Evolutionary conservation across 139 green algal species (phyloP).

Genomic region (Coelastrella sp.): DNA sequence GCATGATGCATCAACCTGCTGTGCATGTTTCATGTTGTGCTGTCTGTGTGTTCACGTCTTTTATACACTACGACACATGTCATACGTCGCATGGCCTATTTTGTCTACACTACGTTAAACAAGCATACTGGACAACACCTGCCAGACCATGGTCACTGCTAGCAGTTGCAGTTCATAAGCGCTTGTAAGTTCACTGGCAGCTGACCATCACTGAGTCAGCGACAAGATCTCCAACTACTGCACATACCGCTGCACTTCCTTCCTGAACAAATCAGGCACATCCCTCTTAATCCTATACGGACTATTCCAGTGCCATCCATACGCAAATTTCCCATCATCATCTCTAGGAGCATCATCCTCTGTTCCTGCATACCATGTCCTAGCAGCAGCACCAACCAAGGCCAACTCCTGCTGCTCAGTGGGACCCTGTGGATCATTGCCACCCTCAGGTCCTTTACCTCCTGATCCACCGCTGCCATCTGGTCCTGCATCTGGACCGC

Average conservation of each 20-base stretch:
- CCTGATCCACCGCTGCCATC: neutral
- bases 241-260: conserved; percentile 64
- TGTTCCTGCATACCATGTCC: conserved; percentile 66
- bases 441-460: neutral
- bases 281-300: conserved; percentile 60
- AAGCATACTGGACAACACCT: no score
- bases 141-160: no score
- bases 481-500: neutral
- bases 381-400: conserved; percentile 44
- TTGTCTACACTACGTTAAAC: no score
- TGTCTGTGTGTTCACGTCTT: no score
- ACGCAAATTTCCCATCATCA: conserved; percentile 48
- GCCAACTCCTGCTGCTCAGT: neutral
- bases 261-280: conserved; percentile 66
- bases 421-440: neutral
- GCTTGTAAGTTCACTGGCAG: neutral
- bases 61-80: no score
- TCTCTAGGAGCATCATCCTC: conserved; percentile 50
- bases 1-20: no score
- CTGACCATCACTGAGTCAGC: neutral
- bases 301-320: conserved; percentile 75
- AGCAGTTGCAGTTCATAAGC: neutral
- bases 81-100: no score
- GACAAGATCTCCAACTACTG: neutral
- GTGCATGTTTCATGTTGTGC: no score